Evolutionary conservation across 768 basidiomycete species (phyloP).

Genomic region (Sarcodon aspratus): DNA sequence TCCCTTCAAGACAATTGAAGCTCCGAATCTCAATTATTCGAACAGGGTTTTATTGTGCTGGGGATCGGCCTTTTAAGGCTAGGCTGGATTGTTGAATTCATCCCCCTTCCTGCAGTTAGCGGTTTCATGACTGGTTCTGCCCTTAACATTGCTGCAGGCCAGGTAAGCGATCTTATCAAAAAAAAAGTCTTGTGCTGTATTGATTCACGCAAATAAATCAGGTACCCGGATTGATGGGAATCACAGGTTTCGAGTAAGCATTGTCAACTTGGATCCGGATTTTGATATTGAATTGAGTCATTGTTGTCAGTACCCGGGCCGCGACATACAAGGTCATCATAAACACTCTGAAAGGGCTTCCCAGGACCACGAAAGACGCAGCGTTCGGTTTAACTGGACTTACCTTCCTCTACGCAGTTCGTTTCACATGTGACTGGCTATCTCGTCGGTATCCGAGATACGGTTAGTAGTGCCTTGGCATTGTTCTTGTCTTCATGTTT

Average conservation of each 20-base stretch:
- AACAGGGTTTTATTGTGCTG: conserved; percentile 67
- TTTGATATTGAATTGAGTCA: conserved; percentile 4
- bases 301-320: conserved; percentile 57
- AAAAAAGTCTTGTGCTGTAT: not conserved
- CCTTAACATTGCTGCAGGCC: conserved; percentile 79
- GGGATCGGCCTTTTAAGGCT: conserved; percentile 81
- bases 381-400: conserved; percentile 83
- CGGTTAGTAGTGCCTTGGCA: conserved; percentile 24
- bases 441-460: conserved; percentile 49
- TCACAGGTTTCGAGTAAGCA: conserved; percentile 70
- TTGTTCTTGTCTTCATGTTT: not conserved
- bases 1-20: not conserved
- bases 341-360: conserved; percentile 81
- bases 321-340: conserved; percentile 84
- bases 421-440: conserved; percentile 38
- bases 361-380: conserved; percentile 63
- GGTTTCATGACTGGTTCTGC: conserved; percentile 99
- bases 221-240: conserved; percentile 82
- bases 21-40: not conserved
- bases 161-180: conserved; percentile 19
- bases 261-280: not conserved
- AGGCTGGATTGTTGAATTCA: conserved; percentile 95
- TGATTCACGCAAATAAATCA: not conserved
- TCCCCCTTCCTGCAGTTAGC: conserved; percentile 74
- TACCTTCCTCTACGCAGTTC: conserved; percentile 56